These are phyloP conservation scores for Xylariaceae sp. DNA, from an alignment of 2,329 filamentous ascomycete genomes.

Conservation along the genomic window DNA sequence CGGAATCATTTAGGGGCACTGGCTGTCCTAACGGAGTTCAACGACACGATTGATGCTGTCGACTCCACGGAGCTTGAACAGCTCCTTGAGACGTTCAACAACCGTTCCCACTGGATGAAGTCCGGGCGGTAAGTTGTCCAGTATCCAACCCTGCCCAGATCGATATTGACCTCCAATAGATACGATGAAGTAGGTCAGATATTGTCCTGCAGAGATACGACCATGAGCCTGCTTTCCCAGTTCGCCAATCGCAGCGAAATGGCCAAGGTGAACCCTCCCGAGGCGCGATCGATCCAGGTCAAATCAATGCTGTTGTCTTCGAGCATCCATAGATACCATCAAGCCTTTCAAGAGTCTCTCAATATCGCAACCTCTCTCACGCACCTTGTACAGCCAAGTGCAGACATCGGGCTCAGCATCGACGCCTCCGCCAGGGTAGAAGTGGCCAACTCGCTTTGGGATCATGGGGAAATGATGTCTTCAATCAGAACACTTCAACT, in stretches of 20 bases:
- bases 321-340: slow-evolving; percentile 69
- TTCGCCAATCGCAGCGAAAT: slow-evolving; percentile 57
- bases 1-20: slow-evolving; percentile 55
- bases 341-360: slow-evolving; percentile 77
- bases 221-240: slow-evolving; percentile 72
- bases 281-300: slow-evolving; percentile 67
- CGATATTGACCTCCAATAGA: slow-evolving; percentile 37
- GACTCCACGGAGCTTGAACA: slow-evolving; percentile 55
- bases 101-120: slow-evolving; percentile 72
- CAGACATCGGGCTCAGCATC: slow-evolving; percentile 65
- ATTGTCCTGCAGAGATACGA: slow-evolving; percentile 74
- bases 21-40: slow-evolving; percentile 73
- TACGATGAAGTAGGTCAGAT: slow-evolving; percentile 75
- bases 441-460: slow-evolving; percentile 86
- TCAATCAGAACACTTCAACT: slow-evolving; percentile 85
- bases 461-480: slow-evolving; percentile 80
- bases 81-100: slow-evolving; percentile 58
- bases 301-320: slow-evolving; percentile 72
- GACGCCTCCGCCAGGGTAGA: slow-evolving; percentile 75
- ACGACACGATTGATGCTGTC: slow-evolving; percentile 63
- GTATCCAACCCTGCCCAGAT: background rate
- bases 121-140: slow-evolving; percentile 60
- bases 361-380: slow-evolving; percentile 80
- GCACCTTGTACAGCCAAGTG: slow-evolving; percentile 65
- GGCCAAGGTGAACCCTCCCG: slow-evolving; percentile 54